Evolutionary conservation across 2,329 filamentous ascomycete genomes (phyloP).

Genomic region (Corynespora cassiicola): DNA sequence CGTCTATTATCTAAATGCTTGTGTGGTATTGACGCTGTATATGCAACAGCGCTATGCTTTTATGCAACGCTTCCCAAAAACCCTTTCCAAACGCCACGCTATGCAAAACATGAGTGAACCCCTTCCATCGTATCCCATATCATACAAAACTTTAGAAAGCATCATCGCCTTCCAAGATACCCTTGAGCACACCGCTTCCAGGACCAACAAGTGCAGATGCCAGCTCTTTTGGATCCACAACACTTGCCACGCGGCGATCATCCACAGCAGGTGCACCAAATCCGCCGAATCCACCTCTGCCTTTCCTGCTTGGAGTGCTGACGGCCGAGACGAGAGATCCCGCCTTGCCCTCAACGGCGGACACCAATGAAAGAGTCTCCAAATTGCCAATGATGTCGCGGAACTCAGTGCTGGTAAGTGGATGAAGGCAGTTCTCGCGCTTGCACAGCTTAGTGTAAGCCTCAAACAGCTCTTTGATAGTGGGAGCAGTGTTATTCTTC

Average conservation of each 20-base stretch:
- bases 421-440: conserved; percentile 85
- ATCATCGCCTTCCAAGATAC: conserved; percentile 33
- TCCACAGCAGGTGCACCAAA: conserved; percentile 63
- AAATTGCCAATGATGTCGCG: conserved; percentile 88
- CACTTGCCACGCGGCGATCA: conserved; percentile 80
- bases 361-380: conserved; percentile 83
- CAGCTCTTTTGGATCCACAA: conserved; percentile 80
- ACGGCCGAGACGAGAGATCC: conserved; percentile 67
- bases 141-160: conserved; percentile 1
- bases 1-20: no score
- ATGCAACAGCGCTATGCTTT: conserved; percentile 1
- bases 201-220: conserved; percentile 68
- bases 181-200: conserved; percentile 48
- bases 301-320: conserved; percentile 75
- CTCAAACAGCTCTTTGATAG: conserved; percentile 82
- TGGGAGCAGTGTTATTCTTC: conserved; percentile 68
- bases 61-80: no score
- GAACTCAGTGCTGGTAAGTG: conserved; percentile 90
- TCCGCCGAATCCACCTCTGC: conserved; percentile 52
- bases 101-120: conserved; percentile 7
- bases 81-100: conserved; percentile 8
- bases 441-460: conserved; percentile 85
- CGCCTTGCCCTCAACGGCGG: conserved; percentile 73
- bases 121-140: neutral
- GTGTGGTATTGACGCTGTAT: no score